Conservation (phyloP, 805 yeast species). For the Metschnikowia arizonensis region DNA sequence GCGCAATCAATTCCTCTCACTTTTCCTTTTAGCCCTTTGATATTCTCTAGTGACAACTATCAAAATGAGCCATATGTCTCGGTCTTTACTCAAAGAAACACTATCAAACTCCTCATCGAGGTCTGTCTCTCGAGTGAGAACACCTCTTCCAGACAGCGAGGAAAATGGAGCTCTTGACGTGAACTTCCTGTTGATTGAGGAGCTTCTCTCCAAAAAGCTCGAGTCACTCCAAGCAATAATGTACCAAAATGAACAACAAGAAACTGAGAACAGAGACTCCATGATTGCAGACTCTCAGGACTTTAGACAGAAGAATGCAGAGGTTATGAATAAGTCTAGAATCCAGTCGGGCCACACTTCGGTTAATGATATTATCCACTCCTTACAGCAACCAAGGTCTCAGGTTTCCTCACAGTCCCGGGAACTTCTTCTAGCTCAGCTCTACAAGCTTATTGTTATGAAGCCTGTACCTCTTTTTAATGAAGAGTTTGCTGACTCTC, state of each 20-base stretch:
- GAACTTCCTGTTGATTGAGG: slow-evolving; percentile 34
- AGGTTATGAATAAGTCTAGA: slow-evolving; percentile 30
- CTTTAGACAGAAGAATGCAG: slow-evolving; percentile 26
- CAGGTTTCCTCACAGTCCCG: slow-evolving; percentile 46
- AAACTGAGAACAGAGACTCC: slow-evolving; percentile 18
- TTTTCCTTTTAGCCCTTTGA: background rate
- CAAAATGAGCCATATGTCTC: slow-evolving; percentile 1
- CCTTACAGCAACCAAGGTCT: slow-evolving; percentile 39
- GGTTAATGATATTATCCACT: slow-evolving; percentile 43
- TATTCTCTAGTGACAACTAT: background rate
- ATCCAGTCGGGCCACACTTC: slow-evolving; percentile 36
- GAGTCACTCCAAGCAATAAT: slow-evolving; percentile 27
- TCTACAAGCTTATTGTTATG: slow-evolving; percentile 44
- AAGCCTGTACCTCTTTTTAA: slow-evolving; percentile 36
- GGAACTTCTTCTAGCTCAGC: slow-evolving; percentile 48
- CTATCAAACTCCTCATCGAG: slow-evolving; percentile 30
- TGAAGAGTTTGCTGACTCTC: slow-evolving; percentile 30
- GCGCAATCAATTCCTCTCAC: background rate
- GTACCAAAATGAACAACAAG: slow-evolving; percentile 16
- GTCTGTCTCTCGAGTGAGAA: slow-evolving; percentile 30
- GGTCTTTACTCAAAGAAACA: slow-evolving; percentile 15
- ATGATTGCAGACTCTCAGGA: slow-evolving; percentile 21
- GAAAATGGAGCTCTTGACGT: slow-evolving; percentile 35
- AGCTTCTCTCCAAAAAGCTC: slow-evolving; percentile 28
- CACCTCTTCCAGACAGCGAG: slow-evolving; percentile 32